Percentiles rank a stretch among this genome's conserved stretches.
phyloP scores from a whole-genome alignment of 768 basidiomycete species.

The Termitomyces sp. region DNA sequence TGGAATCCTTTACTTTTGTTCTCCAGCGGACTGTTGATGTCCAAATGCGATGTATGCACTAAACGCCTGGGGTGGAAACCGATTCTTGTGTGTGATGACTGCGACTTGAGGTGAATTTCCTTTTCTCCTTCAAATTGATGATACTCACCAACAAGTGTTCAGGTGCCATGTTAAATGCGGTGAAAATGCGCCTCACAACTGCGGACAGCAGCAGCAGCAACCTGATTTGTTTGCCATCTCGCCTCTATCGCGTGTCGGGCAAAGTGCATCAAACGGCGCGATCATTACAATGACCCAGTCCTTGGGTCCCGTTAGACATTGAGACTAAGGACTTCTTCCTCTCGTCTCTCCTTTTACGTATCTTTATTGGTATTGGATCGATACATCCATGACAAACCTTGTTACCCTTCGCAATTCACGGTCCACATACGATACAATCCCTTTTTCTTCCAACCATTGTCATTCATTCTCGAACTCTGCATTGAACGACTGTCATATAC shows the following conservation, averaged over 20 bases:
- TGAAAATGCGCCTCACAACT: constrained; percentile 76
- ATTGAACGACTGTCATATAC: background rate
- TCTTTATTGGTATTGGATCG: background rate
- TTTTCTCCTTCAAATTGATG: background rate
- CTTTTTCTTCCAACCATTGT: background rate
- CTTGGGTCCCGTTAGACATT: constrained; percentile 22
- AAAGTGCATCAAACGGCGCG: constrained; percentile 30
- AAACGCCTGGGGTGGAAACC: constrained; percentile 89
- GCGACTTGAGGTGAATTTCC: constrained; percentile 59
- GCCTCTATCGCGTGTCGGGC: constrained; percentile 38
- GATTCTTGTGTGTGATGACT: constrained; percentile 85
- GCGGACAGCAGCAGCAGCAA: constrained; percentile 46
- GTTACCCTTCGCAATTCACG: background rate
- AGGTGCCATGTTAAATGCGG: constrained; percentile 89
- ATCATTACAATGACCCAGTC: constrained; percentile 27
- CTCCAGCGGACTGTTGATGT: constrained; percentile 63
- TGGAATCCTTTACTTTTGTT: constrained; percentile 84
- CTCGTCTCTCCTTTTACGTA: background rate
- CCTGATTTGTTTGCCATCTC: constrained; percentile 28
- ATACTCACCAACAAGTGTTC: constrained; percentile 8
- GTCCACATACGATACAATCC: background rate
- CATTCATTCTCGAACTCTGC: background rate
- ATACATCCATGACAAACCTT: background rate
- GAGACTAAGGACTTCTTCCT: background rate
- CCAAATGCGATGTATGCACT: constrained; percentile 79